These are phyloP conservation scores for Sphagnum fallax DNA, from an alignment of 228 moss, liverwort and hornwort genomes.

Conservation along the genomic window DNA sequence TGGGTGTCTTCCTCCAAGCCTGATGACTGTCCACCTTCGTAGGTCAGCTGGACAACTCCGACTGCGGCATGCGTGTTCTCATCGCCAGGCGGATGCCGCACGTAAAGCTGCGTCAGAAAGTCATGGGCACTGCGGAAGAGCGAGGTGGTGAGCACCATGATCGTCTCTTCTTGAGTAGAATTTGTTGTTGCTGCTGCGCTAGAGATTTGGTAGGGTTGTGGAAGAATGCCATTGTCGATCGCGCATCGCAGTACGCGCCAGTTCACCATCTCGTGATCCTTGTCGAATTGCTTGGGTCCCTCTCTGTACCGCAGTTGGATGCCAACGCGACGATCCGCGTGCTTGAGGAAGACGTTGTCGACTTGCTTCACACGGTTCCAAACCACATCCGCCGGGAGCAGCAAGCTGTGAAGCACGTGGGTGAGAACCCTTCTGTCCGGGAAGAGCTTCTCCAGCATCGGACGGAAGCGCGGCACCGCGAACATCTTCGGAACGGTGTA, in stretches of 20 bases:
- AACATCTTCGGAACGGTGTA: slow-evolving; percentile 47
- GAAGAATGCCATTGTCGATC: slow-evolving; percentile 23
- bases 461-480: slow-evolving; percentile 25
- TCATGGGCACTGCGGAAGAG: slow-evolving; percentile 21
- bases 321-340: slow-evolving; percentile 24
- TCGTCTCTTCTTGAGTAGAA: slow-evolving; percentile 1
- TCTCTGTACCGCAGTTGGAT: slow-evolving; percentile 26
- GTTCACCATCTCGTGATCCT: slow-evolving; percentile 6
- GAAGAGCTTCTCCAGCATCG: slow-evolving; percentile 32
- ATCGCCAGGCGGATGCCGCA: slow-evolving; percentile 20
- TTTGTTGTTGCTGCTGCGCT: background rate
- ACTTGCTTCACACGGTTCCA: slow-evolving; percentile 28
- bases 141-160: slow-evolving; percentile 30
- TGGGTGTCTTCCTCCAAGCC: slow-evolving; percentile 30
- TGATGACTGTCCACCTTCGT: slow-evolving; percentile 19
- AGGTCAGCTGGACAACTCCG: slow-evolving; percentile 26
- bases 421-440: slow-evolving; percentile 37
- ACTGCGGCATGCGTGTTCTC: slow-evolving; percentile 14
- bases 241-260: slow-evolving; percentile 18
- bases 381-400: slow-evolving; percentile 24
- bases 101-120: slow-evolving; percentile 14
- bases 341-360: slow-evolving; percentile 11
- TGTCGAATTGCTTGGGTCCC: slow-evolving; percentile 23
- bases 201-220: slow-evolving; percentile 2
- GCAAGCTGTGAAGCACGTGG: slow-evolving; percentile 18